A percentile compares a stretch with the other conserved stretches of the same genome.
phyloP scores from a whole-genome alignment of 805 yeast species.

The Barnettozyma pratensis region DNA sequence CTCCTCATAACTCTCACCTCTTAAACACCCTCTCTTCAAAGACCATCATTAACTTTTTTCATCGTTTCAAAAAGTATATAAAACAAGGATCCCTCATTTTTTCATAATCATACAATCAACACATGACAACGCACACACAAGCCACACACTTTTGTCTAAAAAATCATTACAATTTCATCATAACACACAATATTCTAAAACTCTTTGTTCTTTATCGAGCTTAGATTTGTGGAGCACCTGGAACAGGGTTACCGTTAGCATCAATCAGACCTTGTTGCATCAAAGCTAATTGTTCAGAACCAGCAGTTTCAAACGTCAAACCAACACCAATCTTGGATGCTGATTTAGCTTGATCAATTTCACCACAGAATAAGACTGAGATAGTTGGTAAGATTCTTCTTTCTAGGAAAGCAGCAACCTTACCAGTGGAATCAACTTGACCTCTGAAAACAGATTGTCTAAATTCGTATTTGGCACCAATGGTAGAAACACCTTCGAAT shows the following conservation, averaged over 20 bases:
- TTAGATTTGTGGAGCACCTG: conserved; percentile 63
- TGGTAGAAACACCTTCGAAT: conserved; percentile 85
- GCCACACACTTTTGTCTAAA: not conserved
- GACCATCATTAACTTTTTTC: not conserved
- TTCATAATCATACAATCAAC: no score
- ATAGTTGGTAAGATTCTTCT: conserved; percentile 90
- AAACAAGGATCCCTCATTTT: no score
- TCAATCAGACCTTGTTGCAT: conserved; percentile 85
- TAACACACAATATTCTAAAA: no score
- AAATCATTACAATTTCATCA: not conserved
- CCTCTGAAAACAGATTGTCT: conserved; percentile 96
- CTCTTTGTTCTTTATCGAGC: no score
- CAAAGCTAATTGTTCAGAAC: conserved; percentile 87
- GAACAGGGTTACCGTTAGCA: conserved; percentile 81
- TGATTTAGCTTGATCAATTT: conserved; percentile 80
- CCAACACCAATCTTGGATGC: conserved; percentile 88
- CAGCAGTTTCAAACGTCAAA: conserved; percentile 92
- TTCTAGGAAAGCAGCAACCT: conserved; percentile 86
- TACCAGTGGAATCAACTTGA: conserved; percentile 86
- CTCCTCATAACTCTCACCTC: no score
- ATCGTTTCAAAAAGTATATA: no score
- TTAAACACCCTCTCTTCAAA: no score
- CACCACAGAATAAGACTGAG: conserved; percentile 84
- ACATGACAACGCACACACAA: not conserved
- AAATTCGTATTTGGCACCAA: conserved; percentile 97